A percentile compares a stretch with the other conserved stretches of the same genome.
Evolutionary conservation across 2,329 filamentous ascomycete species (phyloP).

Genomic region (Cytospora mali): DNA sequence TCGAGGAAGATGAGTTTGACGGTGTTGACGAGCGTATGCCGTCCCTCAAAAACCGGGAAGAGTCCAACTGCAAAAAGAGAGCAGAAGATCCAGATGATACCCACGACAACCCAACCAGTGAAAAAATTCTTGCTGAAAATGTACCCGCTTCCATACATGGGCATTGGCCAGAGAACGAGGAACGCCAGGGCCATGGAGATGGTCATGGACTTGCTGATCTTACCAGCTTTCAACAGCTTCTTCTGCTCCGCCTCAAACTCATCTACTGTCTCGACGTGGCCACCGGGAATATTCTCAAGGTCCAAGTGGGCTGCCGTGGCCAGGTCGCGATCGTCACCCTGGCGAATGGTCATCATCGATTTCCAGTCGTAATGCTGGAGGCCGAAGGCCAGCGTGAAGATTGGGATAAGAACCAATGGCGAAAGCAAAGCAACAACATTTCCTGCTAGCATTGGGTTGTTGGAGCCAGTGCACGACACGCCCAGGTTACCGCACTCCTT

Average conservation of each 20-base stretch:
- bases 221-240: constrained; percentile 38
- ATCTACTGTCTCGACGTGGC: constrained; percentile 36
- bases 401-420: constrained; percentile 72
- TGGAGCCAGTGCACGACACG: constrained; percentile 78
- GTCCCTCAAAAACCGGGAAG: constrained; percentile 80
- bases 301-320: constrained; percentile 65
- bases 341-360: constrained; percentile 78
- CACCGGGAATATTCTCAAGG: constrained; percentile 63
- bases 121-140: constrained; percentile 83
- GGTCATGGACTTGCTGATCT: constrained; percentile 39
- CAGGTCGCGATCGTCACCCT: constrained; percentile 76
- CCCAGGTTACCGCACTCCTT: constrained; percentile 68
- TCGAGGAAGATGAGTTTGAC: constrained; percentile 64
- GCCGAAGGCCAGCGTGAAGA: constrained; percentile 73
- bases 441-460: constrained; percentile 84
- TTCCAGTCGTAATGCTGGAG: constrained; percentile 82
- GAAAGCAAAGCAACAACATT: constrained; percentile 83
- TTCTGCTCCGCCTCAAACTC: constrained; percentile 47
- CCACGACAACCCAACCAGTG: constrained; percentile 76
- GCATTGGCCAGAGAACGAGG: constrained; percentile 87
- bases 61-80: constrained; percentile 74
- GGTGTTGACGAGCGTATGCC: constrained; percentile 65
- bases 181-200: constrained; percentile 55
- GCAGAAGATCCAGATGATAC: constrained; percentile 79
- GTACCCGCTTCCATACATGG: constrained; percentile 82